A percentile compares a stretch with the other conserved stretches of the same genome.
These are phyloP conservation scores for Teratosphaeria gauchensis DNA, from an alignment of 2,329 filamentous ascomycete genomes.

Conservation along the genomic window DNA sequence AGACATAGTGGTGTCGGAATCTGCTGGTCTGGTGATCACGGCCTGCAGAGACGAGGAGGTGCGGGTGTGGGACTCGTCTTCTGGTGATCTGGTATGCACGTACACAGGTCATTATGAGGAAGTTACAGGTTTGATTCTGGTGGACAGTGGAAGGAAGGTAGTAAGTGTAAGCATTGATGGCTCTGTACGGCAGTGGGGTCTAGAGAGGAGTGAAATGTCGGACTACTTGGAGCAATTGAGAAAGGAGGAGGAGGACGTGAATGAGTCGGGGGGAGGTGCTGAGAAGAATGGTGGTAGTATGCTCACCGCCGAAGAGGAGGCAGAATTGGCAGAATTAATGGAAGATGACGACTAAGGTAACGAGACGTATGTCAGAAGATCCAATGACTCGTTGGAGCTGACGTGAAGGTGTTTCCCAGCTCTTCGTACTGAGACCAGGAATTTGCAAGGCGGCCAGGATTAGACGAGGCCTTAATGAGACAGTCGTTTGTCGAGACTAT, in stretches of 20 bases:
- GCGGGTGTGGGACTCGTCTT: conserved; percentile 65
- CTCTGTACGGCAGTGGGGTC: conserved; percentile 75
- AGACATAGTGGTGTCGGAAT: conserved; percentile 57
- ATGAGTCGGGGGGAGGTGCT: conserved; percentile 10
- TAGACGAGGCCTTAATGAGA: background rate
- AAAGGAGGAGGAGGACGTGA: conserved; percentile 35
- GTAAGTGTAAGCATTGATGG: conserved; percentile 84
- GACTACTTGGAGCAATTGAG: conserved; percentile 43
- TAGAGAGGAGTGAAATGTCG: conserved; percentile 53
- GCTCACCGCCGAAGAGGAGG: conserved; percentile 83
- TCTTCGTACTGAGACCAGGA: conserved; percentile 8
- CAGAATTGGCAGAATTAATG: conserved; percentile 85
- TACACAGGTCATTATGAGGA: conserved; percentile 81
- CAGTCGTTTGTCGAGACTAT: too few relatives aligned
- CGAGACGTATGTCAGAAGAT: background rate
- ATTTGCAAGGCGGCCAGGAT: background rate
- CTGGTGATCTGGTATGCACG: conserved; percentile 22
- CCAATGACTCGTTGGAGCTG: background rate
- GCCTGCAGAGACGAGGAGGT: conserved; percentile 87
- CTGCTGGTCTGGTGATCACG: conserved; percentile 70
- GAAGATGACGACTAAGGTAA: conserved; percentile 46
- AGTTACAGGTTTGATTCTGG: conserved; percentile 67
- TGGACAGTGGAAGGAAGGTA: conserved; percentile 43
- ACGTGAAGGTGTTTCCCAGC: background rate
- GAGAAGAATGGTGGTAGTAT: conserved; percentile 41